Percentiles rank a stretch among this genome's conserved stretches.
phyloP scores from a whole-genome alignment of 192 early-diverging fungal genomes.

The Chytriomyces sp. region DNA sequence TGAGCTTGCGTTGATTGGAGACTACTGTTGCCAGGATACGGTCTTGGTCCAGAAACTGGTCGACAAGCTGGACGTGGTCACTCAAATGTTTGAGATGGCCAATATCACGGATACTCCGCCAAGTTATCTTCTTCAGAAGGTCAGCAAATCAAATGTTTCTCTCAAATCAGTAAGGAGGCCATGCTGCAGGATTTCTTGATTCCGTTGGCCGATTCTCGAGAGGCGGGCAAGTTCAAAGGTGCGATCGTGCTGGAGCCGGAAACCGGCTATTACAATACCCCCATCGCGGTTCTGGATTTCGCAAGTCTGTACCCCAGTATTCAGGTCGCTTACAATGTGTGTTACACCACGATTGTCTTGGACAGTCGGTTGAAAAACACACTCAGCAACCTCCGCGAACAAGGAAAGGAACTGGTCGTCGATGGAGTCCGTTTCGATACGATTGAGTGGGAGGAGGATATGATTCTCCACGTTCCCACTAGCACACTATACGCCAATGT shows the following conservation, averaged over 20 bases:
- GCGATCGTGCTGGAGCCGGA: neutral
- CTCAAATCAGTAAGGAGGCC: neutral
- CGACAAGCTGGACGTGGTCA: slow-evolving; percentile 8
- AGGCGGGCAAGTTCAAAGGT: neutral
- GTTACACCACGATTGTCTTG: slow-evolving; percentile 15
- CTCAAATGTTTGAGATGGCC: neutral
- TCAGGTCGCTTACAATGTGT: slow-evolving; percentile 17
- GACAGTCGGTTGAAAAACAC: too few relatives aligned
- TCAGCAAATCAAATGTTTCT: slow-evolving; percentile 2
- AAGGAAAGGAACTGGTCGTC: neutral
- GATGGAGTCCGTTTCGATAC: neutral
- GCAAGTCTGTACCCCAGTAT: slow-evolving; percentile 17
- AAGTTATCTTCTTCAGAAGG: slow-evolving; percentile 5
- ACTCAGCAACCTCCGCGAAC: too few relatives aligned
- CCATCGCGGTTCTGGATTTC: slow-evolving; percentile 19
- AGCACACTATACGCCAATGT: too few relatives aligned
- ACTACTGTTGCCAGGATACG: slow-evolving; percentile 8
- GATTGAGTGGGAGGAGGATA: neutral
- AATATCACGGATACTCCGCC: neutral
- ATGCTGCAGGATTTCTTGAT: neutral
- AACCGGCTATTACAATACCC: neutral
- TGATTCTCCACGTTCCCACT: neutral
- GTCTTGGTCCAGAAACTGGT: slow-evolving; percentile 6
- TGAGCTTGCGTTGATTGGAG: neutral
- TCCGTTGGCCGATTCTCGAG: neutral